phyloP scores from a whole-genome alignment of 2,329 filamentous ascomycete genomes.

The Fusarium continuum region DNA sequence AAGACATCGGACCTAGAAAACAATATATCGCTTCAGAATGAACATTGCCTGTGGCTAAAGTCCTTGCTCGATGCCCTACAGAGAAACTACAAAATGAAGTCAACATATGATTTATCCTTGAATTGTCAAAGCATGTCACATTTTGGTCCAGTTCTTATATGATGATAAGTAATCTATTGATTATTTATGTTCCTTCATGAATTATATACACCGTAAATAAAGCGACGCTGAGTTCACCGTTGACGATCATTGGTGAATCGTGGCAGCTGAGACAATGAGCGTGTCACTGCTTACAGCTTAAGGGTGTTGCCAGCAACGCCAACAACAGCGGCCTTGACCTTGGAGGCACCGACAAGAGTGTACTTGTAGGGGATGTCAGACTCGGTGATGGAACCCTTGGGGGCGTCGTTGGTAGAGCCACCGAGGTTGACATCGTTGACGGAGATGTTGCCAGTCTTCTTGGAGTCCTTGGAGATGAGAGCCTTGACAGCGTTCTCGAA shows the following conservation, averaged over 20 bases:
- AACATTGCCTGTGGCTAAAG: too few species aligned
- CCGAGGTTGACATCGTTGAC: slow-evolving; percentile 56
- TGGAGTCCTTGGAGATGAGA: slow-evolving; percentile 53
- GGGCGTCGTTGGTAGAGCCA: slow-evolving; percentile 51
- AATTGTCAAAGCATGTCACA: too few species aligned
- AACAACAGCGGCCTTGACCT: slow-evolving; percentile 56
- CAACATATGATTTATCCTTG: too few species aligned
- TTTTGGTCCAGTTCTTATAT: not conserved
- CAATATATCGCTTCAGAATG: too few species aligned
- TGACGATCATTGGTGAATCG: not conserved
- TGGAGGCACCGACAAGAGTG: slow-evolving; percentile 55
- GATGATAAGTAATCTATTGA: not conserved
- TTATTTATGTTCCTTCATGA: slow-evolving; percentile 8
- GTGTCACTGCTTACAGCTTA: slow-evolving; percentile 41
- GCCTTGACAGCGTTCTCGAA: slow-evolving; percentile 55
- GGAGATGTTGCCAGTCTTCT: slow-evolving; percentile 53
- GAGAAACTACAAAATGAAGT: too few species aligned
- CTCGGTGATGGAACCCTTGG: slow-evolving; percentile 58
- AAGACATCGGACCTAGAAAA: too few species aligned
- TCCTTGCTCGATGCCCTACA: too few species aligned
- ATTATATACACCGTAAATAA: slow-evolving; percentile 24
- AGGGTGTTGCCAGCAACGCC: slow-evolving; percentile 53
- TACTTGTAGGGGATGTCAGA: slow-evolving; percentile 64
- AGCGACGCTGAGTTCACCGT: not conserved
- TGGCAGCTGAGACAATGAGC: not conserved